Evolutionary conservation across 129 eudicot genomes (phyloP), one percentile per base, ranked within the genome.

Genomic region (Oenanthe sinensis): DNA sequence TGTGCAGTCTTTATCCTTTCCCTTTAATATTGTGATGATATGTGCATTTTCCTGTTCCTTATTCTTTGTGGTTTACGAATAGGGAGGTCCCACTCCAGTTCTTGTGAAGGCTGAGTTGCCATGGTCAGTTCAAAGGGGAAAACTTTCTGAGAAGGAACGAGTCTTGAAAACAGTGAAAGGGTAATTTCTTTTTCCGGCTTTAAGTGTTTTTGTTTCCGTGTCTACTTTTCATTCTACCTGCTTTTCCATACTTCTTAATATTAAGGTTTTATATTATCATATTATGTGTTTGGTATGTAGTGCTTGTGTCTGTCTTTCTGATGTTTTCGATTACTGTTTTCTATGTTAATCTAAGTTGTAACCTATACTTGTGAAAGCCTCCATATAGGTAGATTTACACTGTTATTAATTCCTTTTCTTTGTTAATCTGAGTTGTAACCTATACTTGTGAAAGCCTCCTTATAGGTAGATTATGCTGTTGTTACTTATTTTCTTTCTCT

Each of bases 161-260:
- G 99, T 96, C 67, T 77, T 92, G 89, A 96, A 92, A 83, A 90
- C 97, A 8, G 97, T 92, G n/a, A 96, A 96, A 85, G 99, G 99
- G 99, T 90, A 92, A 85, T 33, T 12, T 0, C 36, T 33, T n/a
- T 9, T 60, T 60, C 68, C 3, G 6, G 67, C 67, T 58, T 22
- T 58, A n/a, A 58, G 3, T 58, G 28, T 58, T 20, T 26, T 55
- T 11, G 8, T 55, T 55, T 3, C n/a, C 4, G 9, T 50, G n/a
- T 50, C 65, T n/a, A 3, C n/a, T 49, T 22, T 9, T n/a, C 65
- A n/a, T 22, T 58, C 9, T 8, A 58, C 65, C 65, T 60, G 33
- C 3, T 60, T 55, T 12, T 58, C 26, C 67, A n/a, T n/a, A 9
- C 68, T 24, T 60, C n/a, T n/a, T 60, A 8, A 24, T 10, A 60